Percentiles rank a stretch among this genome's conserved stretches.
phyloP scores from a whole-genome alignment of 495 filamentous ascomycete genomes.

The Penicillium coprophilum region DNA sequence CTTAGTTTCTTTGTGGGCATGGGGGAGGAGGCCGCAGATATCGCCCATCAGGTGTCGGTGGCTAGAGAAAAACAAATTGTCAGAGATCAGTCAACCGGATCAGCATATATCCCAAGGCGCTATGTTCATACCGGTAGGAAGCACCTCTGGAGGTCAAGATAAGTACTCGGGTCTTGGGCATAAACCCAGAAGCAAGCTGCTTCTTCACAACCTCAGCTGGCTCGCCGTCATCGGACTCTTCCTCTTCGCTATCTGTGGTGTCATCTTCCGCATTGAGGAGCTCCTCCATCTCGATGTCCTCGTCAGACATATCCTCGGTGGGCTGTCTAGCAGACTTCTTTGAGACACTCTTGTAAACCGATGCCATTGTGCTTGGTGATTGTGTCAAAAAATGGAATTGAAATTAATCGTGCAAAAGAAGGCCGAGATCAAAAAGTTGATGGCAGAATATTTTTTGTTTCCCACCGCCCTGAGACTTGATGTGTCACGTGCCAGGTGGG shows the following conservation, averaged over 20 bases:
- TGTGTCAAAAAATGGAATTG: constrained; percentile 14
- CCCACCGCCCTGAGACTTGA: constrained; percentile 30
- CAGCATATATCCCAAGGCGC: background rate
- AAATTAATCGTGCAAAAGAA: constrained; percentile 18
- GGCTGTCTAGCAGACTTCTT: constrained; percentile 52
- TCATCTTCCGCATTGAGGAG: constrained; percentile 45
- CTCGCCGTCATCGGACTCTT: constrained; percentile 36
- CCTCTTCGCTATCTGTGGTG: constrained; percentile 49
- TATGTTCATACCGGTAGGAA: constrained; percentile 69
- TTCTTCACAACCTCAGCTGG: constrained; percentile 37
- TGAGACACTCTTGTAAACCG: constrained; percentile 91
- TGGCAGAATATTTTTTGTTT: constrained; percentile 47
- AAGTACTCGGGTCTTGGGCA: constrained; percentile 70
- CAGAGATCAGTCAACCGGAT: constrained; percentile 12
- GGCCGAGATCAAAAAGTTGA: constrained; percentile 30
- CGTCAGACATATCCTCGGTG: constrained; percentile 35
- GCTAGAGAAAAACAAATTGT: constrained; percentile 42
- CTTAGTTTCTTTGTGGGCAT: constrained; percentile 91
- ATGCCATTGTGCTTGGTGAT: constrained; percentile 64
- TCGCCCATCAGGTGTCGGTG: constrained; percentile 94
- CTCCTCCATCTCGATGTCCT: constrained; percentile 43
- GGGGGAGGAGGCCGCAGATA: constrained; percentile 82
- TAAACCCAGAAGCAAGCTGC: constrained; percentile 42
- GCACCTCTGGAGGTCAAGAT: constrained; percentile 88
- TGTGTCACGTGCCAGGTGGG: constrained; percentile 26